Base-by-base conservation (phyloP, 768 basidiomycete species). In the Mycena galopus region DNA sequence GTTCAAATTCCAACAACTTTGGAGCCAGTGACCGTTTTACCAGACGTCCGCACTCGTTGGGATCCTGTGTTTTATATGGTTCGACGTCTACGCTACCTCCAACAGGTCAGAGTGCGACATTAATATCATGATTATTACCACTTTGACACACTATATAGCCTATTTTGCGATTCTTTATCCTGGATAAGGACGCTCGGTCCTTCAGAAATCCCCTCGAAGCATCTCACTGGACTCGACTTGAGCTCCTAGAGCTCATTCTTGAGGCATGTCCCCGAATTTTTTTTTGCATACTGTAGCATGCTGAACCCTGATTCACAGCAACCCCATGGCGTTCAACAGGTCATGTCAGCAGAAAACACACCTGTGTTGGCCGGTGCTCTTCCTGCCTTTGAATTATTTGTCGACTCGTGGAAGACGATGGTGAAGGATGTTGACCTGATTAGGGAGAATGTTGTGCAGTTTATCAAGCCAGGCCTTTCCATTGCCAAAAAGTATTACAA, bases 241-340 rank as follows among this genome's bases (percentile, higher is more conserved):
- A 57, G 29, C 56, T 57, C 21, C 56, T 57, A 32, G 56, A 57
- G 12, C 29, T 57, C 56, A 57, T 57, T 23, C 56, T 57, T 33
- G 56, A 57, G 56, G 56, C 32, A 57, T 57, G 56, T 57, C 32
- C 56, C 11, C 32, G n/a, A 57, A 35, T 57, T 57, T 35, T 33
- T 57, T 35, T 33, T 35, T 27, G 6, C 35, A 19, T 35, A 33
- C 32, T 57, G 19, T 57, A 33, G 21, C 56, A 33, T 57, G 32
- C 32, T 33, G 56, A 33, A 50, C 47, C 21, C 1, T 50, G 23
- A 50, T 50, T 50, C n/a, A 50, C 23, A 50, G 47, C 47, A 50
- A 23, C 47, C 47, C 7, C 47, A 50, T 50, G 47, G 7, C 7
- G 47, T 50, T 50, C 47, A 50, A 50, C 7, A 50, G n/a, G 47